Conservation (phyloP, 495 filamentous ascomycete genomes). For the Acidiella bohemica region DNA sequence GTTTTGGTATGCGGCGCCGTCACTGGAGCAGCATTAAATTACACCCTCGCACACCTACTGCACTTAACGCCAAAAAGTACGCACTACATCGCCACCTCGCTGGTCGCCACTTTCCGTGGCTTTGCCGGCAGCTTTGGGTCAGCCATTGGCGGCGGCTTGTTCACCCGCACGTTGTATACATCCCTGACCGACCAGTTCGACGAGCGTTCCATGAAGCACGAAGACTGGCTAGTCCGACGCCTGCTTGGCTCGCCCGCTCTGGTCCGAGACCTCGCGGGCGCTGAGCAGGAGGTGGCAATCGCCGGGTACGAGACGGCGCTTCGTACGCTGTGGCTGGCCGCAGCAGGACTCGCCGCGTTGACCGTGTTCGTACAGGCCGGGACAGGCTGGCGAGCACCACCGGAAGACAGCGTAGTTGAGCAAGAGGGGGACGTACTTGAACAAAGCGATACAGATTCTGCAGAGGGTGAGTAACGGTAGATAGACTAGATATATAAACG, state of each 20-base stretch:
- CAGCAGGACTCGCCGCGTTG: constrained; percentile 39
- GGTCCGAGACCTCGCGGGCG: constrained; percentile 38
- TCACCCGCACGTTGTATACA: constrained; percentile 44
- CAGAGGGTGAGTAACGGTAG: too few species aligned
- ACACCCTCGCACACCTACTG: constrained; percentile 61
- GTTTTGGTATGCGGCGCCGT: constrained; percentile 55
- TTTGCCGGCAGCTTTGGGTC: constrained; percentile 66
- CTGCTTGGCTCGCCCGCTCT: constrained; percentile 56
- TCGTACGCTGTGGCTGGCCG: constrained; percentile 43
- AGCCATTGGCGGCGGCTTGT: constrained; percentile 63
- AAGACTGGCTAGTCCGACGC: constrained; percentile 42
- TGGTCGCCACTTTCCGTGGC: constrained; percentile 59
- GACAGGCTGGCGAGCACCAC: constrained; percentile 46
- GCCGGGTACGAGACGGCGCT: constrained; percentile 48
- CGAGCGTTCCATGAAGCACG: constrained; percentile 34
- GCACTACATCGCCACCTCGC: constrained; percentile 57
- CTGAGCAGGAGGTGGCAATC: constrained; percentile 48
- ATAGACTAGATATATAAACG: too few species aligned
- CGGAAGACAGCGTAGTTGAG: constrained; percentile 32
- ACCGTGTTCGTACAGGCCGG: constrained; percentile 50
- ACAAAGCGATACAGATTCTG: too few species aligned
- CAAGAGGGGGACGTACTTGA: constrained; percentile 15
- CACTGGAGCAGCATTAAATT: constrained; percentile 59
- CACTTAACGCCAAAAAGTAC: constrained; percentile 46
- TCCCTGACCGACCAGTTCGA: constrained; percentile 45